Percentiles rank a stretch among this genome's conserved stretches.
phyloP scores from a whole-genome alignment of 2,329 filamentous ascomycete genomes.

The Parasarocladium wereldwijsianum region DNA sequence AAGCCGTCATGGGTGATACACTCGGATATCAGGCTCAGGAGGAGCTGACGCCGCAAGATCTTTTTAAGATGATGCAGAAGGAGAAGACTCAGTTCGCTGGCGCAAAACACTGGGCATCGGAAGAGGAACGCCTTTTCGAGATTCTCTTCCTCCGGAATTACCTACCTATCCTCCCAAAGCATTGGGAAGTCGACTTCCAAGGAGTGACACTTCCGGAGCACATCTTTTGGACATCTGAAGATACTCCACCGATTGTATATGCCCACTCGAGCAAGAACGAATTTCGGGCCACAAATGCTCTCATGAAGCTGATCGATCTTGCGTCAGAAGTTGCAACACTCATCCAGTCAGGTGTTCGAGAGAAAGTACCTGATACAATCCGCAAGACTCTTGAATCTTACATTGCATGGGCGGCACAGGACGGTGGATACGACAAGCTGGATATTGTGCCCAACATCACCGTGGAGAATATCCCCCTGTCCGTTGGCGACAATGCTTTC shows the following conservation, averaged over 20 bases:
- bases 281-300: slow-evolving; percentile 11
- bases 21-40: too few relatives aligned
- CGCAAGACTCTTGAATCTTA: slow-evolving; percentile 20
- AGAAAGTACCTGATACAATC: slow-evolving; percentile 14
- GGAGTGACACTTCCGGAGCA: slow-evolving; percentile 22
- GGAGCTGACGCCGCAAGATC: too few relatives aligned
- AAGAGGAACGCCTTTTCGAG: slow-evolving; percentile 30
- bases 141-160: slow-evolving; percentile 25
- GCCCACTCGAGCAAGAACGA: slow-evolving; percentile 19
- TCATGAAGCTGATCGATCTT: slow-evolving; percentile 20
- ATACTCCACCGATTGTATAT: slow-evolving; percentile 21
- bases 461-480: slow-evolving; percentile 19
- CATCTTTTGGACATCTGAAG: slow-evolving; percentile 18
- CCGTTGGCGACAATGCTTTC: slow-evolving; percentile 16
- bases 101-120: slow-evolving; percentile 33
- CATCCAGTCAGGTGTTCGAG: slow-evolving; percentile 14
- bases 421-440: slow-evolving; percentile 20
- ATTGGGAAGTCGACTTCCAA: slow-evolving; percentile 25
- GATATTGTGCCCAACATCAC: slow-evolving; percentile 23
- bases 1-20: too few relatives aligned
- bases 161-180: slow-evolving; percentile 22
- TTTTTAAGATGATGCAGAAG: slow-evolving; percentile 27
- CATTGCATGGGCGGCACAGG: slow-evolving; percentile 25
- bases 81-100: slow-evolving; percentile 26
- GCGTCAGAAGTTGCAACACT: slow-evolving; percentile 18